Evolutionary conservation across 176 grass and related monocot species (phyloP), one percentile per base, ranked within the genome.

Genomic region (Triticum turgidum): DNA sequence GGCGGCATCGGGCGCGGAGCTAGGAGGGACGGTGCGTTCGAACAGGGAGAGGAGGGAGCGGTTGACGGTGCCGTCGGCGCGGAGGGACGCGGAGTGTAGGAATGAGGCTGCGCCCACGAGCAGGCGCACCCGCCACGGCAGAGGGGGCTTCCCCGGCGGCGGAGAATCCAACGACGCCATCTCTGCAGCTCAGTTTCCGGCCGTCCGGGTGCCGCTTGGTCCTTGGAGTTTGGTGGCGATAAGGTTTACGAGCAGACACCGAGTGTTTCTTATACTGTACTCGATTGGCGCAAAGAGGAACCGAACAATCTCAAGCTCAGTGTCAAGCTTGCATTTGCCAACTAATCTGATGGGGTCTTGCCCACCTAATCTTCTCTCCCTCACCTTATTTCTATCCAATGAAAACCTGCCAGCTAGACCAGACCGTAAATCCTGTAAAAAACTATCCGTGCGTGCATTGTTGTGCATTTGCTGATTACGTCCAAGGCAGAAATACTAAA

Each of bases 21-120:
- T 68, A 13, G 86, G 68, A 2, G 82, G 49, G 5, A 52, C 74
- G 39, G 1, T 1, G 24, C 35, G 78, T 73, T 90, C 90, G 73
- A 90, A 88, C 29, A 92, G 80, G 30, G 79, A 86, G 61, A 94
- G 62, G 62, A 87, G 85, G 82, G 69, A 35, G 1, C 90, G 87
- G 87, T 90, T 94, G 69, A 92, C 80, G 65, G 81, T 90, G 29
- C 87, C 90, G 77, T 94, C 90, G 27, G 71, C 25, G 37, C 84
- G 90, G 77, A 88, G 71, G 67, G 35, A 49, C 18, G 54, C 22
- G 8, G 62, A 82, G 89, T 86, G 84, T 2, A 90, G 45, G 29
- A 82, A 1, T 65, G 81, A 66, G 21, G 11, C 75, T 18, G 70
- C 76, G 32, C 80, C 1, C 9, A 58, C 10, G 3, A 89, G 72